phyloP scores from a whole-genome alignment of 306 rosid species.

The Begonia fuchsioides region DNA sequence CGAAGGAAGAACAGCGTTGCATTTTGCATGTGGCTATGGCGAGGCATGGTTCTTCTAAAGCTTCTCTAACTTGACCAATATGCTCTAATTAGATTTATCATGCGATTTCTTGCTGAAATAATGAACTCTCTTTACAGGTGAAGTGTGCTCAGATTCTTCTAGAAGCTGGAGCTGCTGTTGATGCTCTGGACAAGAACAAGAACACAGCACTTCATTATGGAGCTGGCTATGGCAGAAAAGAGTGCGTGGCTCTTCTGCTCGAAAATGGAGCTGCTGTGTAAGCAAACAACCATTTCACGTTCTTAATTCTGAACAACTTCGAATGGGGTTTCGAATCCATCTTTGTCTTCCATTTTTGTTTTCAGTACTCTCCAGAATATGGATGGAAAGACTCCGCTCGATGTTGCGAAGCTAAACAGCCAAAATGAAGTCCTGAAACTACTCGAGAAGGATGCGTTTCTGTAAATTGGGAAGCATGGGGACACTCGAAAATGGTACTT shows the following conservation, averaged over 20 bases:
- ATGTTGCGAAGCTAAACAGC: constrained; percentile 91
- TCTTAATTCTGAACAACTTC: no score
- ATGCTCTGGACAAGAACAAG: constrained; percentile 89
- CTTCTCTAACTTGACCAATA: not conserved
- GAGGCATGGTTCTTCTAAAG: constrained; percentile 44
- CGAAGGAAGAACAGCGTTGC: constrained; percentile 96
- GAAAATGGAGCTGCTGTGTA: constrained; percentile 96
- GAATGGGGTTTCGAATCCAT: no score
- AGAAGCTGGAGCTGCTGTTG: constrained; percentile 91
- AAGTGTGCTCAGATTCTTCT: constrained; percentile 91
- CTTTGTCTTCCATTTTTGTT: not conserved
- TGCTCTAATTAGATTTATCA: no score
- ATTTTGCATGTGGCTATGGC: constrained; percentile 97
- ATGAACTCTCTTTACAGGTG: constrained; percentile 32
- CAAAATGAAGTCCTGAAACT: constrained; percentile 80
- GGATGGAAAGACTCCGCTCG: constrained; percentile 96
- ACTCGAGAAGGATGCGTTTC: constrained; percentile 95
- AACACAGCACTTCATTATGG: constrained; percentile 98
- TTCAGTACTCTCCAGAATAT: constrained; percentile 88
- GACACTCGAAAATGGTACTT: no score
- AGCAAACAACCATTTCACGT: constrained; percentile 17
- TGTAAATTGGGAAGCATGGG: constrained; percentile 19
- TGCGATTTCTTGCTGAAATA: no score
- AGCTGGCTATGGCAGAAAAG: constrained; percentile 96
- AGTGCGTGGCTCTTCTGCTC: constrained; percentile 84